Conservation (phyloP, 2,329 filamentous ascomycete genomes). For the Ophiostoma piceae region DNA sequence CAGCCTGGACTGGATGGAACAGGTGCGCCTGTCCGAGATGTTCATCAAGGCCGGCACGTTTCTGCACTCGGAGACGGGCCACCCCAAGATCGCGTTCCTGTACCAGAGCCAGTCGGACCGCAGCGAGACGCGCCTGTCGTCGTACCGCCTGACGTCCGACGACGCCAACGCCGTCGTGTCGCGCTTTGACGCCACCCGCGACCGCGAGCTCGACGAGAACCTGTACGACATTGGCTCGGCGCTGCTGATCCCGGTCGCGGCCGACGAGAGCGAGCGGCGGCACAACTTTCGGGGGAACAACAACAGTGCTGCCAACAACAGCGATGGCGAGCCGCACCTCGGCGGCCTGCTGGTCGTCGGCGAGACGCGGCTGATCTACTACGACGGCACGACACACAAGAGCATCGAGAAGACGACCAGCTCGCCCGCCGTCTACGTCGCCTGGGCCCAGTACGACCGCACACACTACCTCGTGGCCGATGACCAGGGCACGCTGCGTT, state of each 20-base stretch:
- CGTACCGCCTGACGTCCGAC: slow-evolving; percentile 55
- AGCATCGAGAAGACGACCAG: slow-evolving; percentile 60
- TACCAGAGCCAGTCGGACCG: slow-evolving; percentile 51
- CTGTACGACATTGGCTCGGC: slow-evolving; percentile 53
- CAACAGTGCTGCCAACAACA: slow-evolving; percentile 30
- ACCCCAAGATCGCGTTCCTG: slow-evolving; percentile 54
- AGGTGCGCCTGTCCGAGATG: slow-evolving; percentile 54
- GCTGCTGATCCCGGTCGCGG: slow-evolving; percentile 58
- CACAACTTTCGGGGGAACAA: slow-evolving; percentile 52
- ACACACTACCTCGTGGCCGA: slow-evolving; percentile 84
- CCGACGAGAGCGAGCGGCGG: slow-evolving; percentile 51
- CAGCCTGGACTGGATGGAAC: slow-evolving; percentile 46
- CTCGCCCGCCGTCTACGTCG: slow-evolving; percentile 80
- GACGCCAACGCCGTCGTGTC: slow-evolving; percentile 52
- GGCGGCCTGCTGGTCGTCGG: slow-evolving; percentile 71
- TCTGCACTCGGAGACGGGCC: slow-evolving; percentile 53
- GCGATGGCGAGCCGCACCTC: slow-evolving; percentile 50
- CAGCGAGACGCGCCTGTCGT: slow-evolving; percentile 51
- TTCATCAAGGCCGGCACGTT: slow-evolving; percentile 56
- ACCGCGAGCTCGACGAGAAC: slow-evolving; percentile 51
- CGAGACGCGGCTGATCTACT: slow-evolving; percentile 77
- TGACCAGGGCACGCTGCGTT: slow-evolving; percentile 78
- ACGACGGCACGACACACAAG: slow-evolving; percentile 69
- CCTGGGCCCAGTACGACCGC: slow-evolving; percentile 80
- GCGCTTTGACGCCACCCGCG: slow-evolving; percentile 50